Evolutionary conservation across 306 rosid genomes (phyloP).

Genomic region (Rubus idaeus): DNA sequence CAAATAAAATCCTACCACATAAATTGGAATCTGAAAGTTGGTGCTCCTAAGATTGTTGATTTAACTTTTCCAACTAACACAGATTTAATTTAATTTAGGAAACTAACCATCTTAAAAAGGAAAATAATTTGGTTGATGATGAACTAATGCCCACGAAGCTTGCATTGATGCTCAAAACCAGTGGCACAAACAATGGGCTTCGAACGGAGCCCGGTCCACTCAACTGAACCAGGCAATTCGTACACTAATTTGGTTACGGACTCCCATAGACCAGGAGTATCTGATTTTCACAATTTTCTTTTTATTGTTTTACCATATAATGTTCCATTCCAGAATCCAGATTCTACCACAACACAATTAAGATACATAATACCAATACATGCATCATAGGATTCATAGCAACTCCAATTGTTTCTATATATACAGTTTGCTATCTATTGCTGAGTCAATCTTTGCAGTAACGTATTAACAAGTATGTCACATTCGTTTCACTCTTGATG

Average conservation of each 20-base stretch:
- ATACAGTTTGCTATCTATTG: too few species aligned
- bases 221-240: too few species aligned
- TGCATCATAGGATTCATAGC: too few species aligned
- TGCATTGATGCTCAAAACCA: background rate
- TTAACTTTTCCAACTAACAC: background rate
- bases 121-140: background rate
- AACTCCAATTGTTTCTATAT: too few species aligned
- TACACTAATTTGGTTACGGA: background rate
- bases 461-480: too few species aligned
- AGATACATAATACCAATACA: too few species aligned
- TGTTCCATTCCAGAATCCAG: too few species aligned
- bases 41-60: background rate
- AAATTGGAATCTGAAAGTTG: background rate
- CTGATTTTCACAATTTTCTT: background rate
- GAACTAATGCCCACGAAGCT: background rate
- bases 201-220: background rate
- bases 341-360: too few species aligned
- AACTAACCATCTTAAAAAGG: background rate
- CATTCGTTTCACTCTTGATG: too few species aligned
- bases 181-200: background rate
- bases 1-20: background rate
- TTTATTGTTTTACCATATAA: background rate
- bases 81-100: background rate
- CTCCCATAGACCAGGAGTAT: conserved; percentile 12
- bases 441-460: too few species aligned